Evolutionary conservation across 1,139 yeast genomes (phyloP), one percentile per base, ranked within the genome.

Genomic region (Zhuliangozyma parablackwelliae): DNA sequence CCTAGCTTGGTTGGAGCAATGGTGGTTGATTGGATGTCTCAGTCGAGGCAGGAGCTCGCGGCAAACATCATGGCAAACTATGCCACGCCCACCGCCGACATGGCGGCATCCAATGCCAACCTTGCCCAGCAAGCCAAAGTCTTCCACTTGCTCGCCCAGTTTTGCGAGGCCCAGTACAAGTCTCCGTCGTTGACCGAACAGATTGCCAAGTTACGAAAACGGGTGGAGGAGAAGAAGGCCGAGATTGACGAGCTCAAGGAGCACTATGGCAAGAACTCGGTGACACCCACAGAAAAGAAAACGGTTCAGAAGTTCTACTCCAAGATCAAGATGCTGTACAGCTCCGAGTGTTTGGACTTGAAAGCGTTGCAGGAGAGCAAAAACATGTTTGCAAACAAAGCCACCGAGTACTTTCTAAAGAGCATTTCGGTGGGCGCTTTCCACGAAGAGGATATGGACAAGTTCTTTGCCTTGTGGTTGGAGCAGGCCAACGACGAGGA

Each of bases 381-480:
- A 32, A 58, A 61, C 24, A 55, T 53, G 6, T 82, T 83, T 50
- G 66, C 80, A 7, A 57, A 59, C 13, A 72, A 76, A 31, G 78
- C 95, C 0, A 66, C 84, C 10, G 72, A 68, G 31, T 82, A 74
- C 47, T 87, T 83, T 50, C 54, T 88, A 39, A 67, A 64, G 34
- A 67, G 86, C 34, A 61, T 82, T 25, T 58, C 65, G 21, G 54
- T 72, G 31, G 75, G 70, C 29, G 11, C n/a, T 2, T 69, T 65
- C 42, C 73, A 72, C 34, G 77, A 72, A 37, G 82, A 79, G 41
- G 82, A 78, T 40, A 64, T 84, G 35, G 95, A 88, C 47, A 74
- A 86, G 38, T 82, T 90, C 44, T 82, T 90, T 54, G 84, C 94
- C 0, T 57, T 90, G n/a, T 90, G 97, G 96, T 67, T 92, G 30